Conservation (phyloP, 1,284 basidiomycete species). For the Cutaneotrichosporon mucoides region DNA sequence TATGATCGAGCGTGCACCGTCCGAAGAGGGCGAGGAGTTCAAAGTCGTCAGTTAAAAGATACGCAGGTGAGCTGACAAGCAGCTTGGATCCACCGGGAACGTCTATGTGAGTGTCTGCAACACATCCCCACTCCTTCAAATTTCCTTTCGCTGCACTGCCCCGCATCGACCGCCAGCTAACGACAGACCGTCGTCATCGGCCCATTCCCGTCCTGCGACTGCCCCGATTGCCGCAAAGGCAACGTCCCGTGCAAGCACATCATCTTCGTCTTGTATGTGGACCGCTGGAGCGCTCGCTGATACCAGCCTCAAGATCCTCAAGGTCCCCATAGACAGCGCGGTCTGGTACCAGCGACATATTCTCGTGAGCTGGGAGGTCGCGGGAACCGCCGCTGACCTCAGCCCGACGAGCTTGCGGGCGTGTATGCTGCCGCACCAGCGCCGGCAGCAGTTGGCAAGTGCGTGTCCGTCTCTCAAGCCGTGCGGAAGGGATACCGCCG, state of each 20-base stretch:
- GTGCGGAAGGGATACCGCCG: conserved; percentile 24
- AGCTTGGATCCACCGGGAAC: conserved; percentile 8
- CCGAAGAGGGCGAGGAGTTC: conserved; percentile 4
- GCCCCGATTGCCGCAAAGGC: conserved; percentile 35
- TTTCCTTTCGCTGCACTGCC: too few relatives aligned
- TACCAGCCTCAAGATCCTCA: conserved; percentile 37
- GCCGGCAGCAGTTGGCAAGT: neutral
- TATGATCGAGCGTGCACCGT: conserved; percentile 22
- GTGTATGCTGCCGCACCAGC: neutral
- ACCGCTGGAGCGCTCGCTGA: neutral
- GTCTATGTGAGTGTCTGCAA: neutral
- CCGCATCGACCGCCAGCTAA: neutral
- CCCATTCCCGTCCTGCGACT: conserved; percentile 28
- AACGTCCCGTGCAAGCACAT: conserved; percentile 42
- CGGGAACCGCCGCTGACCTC: neutral
- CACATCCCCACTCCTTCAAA: too few relatives aligned
- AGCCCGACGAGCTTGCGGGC: conserved; percentile 3
- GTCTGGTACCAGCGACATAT: conserved; percentile 38
- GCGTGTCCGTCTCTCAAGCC: conserved; percentile 14
- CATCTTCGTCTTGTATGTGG: conserved; percentile 35
- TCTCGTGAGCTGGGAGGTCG: conserved; percentile 19
- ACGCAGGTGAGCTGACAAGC: neutral
- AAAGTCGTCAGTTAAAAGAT: conserved; percentile 22
- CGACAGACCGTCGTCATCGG: conserved; percentile 30
- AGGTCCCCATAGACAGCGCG: conserved; percentile 19